phyloP scores from a whole-genome alignment of 371 early-diverging fungal species.

The Massospora cicadina region DNA sequence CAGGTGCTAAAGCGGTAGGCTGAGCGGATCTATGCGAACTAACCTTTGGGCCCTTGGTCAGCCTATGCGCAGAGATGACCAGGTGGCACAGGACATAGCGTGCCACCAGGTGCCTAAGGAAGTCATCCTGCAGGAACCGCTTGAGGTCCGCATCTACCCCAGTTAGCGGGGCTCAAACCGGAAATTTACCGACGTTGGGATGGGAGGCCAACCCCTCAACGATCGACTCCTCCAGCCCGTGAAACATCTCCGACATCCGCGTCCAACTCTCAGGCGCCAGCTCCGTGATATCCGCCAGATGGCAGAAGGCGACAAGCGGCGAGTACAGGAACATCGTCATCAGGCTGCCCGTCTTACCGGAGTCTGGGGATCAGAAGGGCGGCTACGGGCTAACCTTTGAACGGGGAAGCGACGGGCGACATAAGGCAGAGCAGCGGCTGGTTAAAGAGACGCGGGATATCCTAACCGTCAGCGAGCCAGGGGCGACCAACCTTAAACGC shows the following conservation, averaged over 20 bases:
- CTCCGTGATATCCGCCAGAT: conserved; percentile 40
- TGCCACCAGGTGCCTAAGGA: not conserved
- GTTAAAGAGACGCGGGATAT: conserved; percentile 47
- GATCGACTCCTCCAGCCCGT: conserved; percentile 29
- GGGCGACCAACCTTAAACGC: conserved; percentile 41
- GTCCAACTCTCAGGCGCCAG: conserved; percentile 39
- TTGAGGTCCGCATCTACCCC: not conserved
- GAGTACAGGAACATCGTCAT: conserved; percentile 85
- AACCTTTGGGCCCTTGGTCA: not conserved
- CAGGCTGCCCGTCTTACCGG: conserved; percentile 65
- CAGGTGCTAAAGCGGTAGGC: not conserved
- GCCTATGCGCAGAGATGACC: not conserved
- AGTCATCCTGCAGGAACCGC: not conserved
- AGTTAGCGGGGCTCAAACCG: not conserved
- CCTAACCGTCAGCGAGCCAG: not conserved
- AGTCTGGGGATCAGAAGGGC: conserved; percentile 23
- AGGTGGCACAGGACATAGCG: not conserved
- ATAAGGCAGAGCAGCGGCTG: conserved; percentile 72
- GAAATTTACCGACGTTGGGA: conserved; percentile 25
- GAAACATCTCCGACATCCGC: conserved; percentile 26
- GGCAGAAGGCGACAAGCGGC: conserved; percentile 50
- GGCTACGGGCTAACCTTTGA: not conserved
- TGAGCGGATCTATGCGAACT: not conserved
- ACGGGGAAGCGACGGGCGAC: conserved; percentile 75
- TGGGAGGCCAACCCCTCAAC: conserved; percentile 26